These are phyloP conservation scores for Fusarium succisae DNA, from an alignment of 2,329 filamentous ascomycete genomes.

Conservation along the genomic window DNA sequence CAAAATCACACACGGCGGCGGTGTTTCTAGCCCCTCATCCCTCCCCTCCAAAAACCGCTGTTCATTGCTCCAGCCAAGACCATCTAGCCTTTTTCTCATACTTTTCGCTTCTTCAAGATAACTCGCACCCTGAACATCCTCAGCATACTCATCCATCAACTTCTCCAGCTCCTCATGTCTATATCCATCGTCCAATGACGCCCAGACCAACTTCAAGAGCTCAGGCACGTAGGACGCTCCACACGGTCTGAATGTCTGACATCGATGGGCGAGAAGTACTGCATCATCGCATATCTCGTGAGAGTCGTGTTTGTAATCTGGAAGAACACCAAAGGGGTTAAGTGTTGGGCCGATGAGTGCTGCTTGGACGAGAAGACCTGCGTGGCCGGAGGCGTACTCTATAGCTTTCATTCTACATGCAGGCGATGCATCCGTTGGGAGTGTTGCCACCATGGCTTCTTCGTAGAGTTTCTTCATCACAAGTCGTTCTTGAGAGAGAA, in stretches of 20 bases:
- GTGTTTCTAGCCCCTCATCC: background rate
- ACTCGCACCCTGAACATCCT: constrained; percentile 10
- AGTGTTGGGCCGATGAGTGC: constrained; percentile 5
- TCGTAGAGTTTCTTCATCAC: background rate
- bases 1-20: constrained; percentile 13
- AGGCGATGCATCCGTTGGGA: background rate
- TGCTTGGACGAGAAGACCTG: constrained; percentile 8
- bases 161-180: constrained; percentile 12
- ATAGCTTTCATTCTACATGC: background rate
- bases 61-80: constrained; percentile 3
- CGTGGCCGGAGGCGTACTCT: background rate
- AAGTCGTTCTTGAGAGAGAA: background rate
- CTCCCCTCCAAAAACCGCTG: background rate
- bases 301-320: background rate
- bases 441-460: background rate
- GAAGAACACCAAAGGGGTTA: background rate
- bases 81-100: constrained; percentile 1
- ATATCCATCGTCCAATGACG: constrained; percentile 10
- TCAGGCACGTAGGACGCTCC: constrained; percentile 14
- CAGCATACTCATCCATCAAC: background rate
- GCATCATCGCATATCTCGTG: constrained; percentile 8
- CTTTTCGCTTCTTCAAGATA: constrained; percentile 4
- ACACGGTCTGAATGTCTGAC: constrained; percentile 10
- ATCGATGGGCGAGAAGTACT: background rate
- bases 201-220: constrained; percentile 19